Evolutionary conservation across 352 stramenopile genomes (phyloP).

Genomic region (Phytophthora brassicae): DNA sequence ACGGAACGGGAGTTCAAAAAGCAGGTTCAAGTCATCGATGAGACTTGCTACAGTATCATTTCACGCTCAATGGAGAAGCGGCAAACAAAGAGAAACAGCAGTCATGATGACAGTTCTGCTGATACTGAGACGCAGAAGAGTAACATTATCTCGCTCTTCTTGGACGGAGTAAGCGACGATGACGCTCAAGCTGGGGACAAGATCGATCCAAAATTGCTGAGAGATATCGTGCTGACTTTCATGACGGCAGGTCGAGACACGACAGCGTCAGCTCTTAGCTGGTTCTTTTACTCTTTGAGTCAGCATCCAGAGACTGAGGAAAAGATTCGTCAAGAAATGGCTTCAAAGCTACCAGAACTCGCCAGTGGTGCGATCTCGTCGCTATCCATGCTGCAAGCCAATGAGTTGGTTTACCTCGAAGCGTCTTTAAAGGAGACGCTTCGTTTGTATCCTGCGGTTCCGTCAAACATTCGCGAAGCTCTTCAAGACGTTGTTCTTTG

Average conservation of each 20-base stretch:
- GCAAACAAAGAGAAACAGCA: not conserved
- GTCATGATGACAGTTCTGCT: not conserved
- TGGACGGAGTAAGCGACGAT: slow-evolving; percentile 32
- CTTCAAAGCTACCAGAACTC: slow-evolving; percentile 19
- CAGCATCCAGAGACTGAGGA: slow-evolving; percentile 42
- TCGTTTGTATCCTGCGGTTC: slow-evolving; percentile 29
- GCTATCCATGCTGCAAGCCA: slow-evolving; percentile 22
- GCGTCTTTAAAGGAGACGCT: slow-evolving; percentile 44
- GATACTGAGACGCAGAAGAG: not conserved
- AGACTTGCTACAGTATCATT: slow-evolving; percentile 38
- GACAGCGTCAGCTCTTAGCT: slow-evolving; percentile 55
- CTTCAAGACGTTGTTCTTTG: slow-evolving; percentile 40
- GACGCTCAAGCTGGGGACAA: slow-evolving; percentile 8
- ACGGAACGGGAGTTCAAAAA: slow-evolving; percentile 35
- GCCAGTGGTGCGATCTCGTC: slow-evolving; percentile 5
- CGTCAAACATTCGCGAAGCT: slow-evolving; percentile 35
- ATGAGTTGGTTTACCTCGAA: slow-evolving; percentile 44
- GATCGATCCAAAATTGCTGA: slow-evolving; percentile 42
- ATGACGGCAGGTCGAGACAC: slow-evolving; percentile 77
- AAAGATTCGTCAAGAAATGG: slow-evolving; percentile 45
- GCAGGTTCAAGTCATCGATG: slow-evolving; percentile 36
- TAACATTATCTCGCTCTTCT: slow-evolving; percentile 51
- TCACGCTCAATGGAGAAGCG: slow-evolving; percentile 22
- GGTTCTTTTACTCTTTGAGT: slow-evolving; percentile 66
- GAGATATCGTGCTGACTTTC: slow-evolving; percentile 74